Percentiles rank a stretch among this genome's conserved stretches.
Evolutionary conservation across 257 asterid species (phyloP).

Genomic region (Solanum appendiculatum): DNA sequence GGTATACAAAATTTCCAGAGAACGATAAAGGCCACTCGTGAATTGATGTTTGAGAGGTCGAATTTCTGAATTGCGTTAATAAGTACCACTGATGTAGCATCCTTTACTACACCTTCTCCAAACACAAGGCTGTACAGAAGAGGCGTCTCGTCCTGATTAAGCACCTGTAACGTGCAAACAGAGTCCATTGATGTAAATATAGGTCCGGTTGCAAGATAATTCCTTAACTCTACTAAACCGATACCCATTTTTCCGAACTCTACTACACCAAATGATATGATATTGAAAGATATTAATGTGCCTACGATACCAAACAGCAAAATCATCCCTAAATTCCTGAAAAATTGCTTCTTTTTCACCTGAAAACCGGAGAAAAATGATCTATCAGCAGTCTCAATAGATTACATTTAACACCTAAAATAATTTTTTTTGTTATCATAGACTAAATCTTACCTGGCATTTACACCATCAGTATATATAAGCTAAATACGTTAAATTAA

Average conservation of each 20-base stretch:
- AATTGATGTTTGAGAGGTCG: too few species aligned
- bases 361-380: slow-evolving; percentile 41
- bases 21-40: slow-evolving; percentile 29
- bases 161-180: too few species aligned
- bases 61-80: slow-evolving; percentile 64
- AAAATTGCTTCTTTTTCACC: slow-evolving; percentile 71
- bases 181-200: too few species aligned
- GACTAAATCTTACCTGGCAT: slow-evolving; percentile 43
- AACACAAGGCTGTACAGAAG: slow-evolving; percentile 66
- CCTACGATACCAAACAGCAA: slow-evolving; percentile 64
- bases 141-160: too few species aligned
- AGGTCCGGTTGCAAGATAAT: too few species aligned
- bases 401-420: too few species aligned
- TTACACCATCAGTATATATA: not conserved
- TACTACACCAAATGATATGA: slow-evolving; percentile 55
- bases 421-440: too few species aligned
- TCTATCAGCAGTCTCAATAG: not conserved
- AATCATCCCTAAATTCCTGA: slow-evolving; percentile 49
- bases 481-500: too few species aligned
- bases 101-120: slow-evolving; percentile 84
- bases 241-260: slow-evolving; percentile 19
- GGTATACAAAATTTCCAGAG: slow-evolving; percentile 26
- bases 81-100: slow-evolving; percentile 71
- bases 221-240: slow-evolving; percentile 40
- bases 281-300: slow-evolving; percentile 56